Percentiles rank a stretch among this genome's conserved stretches.
Conservation (phyloP, 1,284 basidiomycete genomes). For the Vanrija sp. region DNA sequence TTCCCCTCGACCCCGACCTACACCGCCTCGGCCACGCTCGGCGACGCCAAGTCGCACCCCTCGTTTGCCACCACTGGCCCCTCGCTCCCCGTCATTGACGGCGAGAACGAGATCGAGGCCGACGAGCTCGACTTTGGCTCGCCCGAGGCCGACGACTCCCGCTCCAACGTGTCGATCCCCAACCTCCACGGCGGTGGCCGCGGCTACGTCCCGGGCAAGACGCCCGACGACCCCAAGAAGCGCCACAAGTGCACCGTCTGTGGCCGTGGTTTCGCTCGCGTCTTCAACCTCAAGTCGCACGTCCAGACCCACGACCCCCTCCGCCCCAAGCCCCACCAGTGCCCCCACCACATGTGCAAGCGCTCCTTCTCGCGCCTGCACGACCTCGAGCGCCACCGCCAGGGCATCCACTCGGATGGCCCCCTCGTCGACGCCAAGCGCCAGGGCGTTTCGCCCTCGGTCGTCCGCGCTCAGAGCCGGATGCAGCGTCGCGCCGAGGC, state of each 20-base stretch:
- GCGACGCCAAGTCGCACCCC: background rate
- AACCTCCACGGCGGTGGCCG: constrained; percentile 47
- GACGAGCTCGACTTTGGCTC: constrained; percentile 9
- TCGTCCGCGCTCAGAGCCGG: constrained; percentile 44
- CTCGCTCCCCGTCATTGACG: constrained; percentile 9
- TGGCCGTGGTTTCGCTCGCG: constrained; percentile 48
- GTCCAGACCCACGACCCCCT: constrained; percentile 49
- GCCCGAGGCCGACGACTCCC: constrained; percentile 4
- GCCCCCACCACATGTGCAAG: constrained; percentile 46
- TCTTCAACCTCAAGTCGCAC: constrained; percentile 51
- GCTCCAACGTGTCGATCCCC: constrained; percentile 25
- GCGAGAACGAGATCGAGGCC: constrained; percentile 7
- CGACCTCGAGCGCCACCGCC: constrained; percentile 51
- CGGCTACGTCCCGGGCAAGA: constrained; percentile 49
- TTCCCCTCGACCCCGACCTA: constrained; percentile 31
- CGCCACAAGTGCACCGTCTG: constrained; percentile 49
- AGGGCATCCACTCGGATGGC: constrained; percentile 49
- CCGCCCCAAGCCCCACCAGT: constrained; percentile 48
- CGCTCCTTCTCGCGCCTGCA: constrained; percentile 50
- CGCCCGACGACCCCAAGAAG: constrained; percentile 50
- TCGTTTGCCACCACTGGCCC: background rate
- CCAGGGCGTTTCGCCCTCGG: constrained; percentile 42
- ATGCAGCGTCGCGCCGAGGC: constrained; percentile 40
- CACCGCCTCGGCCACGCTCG: constrained; percentile 1
- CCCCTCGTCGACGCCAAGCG: constrained; percentile 48